Base-by-base conservation (phyloP, 2,329 filamentous ascomycete species). In the Aspergillus quadrilineatus region DNA sequence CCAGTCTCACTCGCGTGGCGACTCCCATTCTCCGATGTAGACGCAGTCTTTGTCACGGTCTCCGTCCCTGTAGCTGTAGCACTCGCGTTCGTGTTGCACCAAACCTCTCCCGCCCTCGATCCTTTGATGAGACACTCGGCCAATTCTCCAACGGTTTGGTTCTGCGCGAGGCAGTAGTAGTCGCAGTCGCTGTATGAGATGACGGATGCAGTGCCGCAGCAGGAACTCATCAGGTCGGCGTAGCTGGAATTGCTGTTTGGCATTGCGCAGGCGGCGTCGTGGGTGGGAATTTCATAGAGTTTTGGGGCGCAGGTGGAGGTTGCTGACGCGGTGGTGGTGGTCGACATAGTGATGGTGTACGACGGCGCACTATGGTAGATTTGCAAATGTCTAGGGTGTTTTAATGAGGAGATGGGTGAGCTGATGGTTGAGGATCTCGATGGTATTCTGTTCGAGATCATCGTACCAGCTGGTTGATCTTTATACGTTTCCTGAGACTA, bases 261-360 rank as follows among this genome's bases (percentile, higher is more conserved):
- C 63, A 67, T 63, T 14, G 62, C 65, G 51, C 65, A 67, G 34
- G 65, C 65, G 52, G 63, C 62, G 42, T 66, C 62, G 26, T 62
- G 59, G 41, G 59, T 55, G 10, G 65, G 63, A 54, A 67, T 66
- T 6, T 63, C 58, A 53, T 66, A 67, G 12, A 65, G 59, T 22
- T 59, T 61, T 9, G 59, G 53, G 12, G 56, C 29, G 55, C 63
- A 66, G 59, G 60, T 63, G 22, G 63, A 64, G 43, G 61, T 61
- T 34, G 61, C 54, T 6, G 60, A 56, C 17, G 60, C 52, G 3
- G 58, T 54, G 26, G 55, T 55, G n/a, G 58, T 56, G 22, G 62
- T 65, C 6, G 59, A 32, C 14, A 60, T 61, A 22, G 58, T 55
- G 39, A 15, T 37, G 10, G 34, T 37, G 34, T 22, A 22, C 22